Percentiles rank a stretch among this genome's conserved stretches.
Conservation (phyloP, 257 asterid species). For the Solanum habrochaites region DNA sequence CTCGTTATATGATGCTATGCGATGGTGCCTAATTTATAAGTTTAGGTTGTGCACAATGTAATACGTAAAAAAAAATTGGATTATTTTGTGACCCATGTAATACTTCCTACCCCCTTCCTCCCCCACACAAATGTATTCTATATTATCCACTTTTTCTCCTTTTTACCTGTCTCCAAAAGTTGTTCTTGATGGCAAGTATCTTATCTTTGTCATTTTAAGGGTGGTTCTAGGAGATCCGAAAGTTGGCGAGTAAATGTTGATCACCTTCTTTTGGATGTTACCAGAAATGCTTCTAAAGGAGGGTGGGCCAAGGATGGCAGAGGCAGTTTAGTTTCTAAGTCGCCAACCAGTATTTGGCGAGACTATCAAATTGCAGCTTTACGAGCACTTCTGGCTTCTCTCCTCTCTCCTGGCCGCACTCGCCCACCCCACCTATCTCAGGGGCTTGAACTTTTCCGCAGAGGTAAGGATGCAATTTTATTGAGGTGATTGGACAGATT, state of each 20-base stretch:
- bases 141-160: background rate
- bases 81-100: background rate
- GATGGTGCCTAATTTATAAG: background rate
- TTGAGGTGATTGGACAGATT: background rate
- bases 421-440: constrained; percentile 62
- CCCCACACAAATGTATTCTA: background rate
- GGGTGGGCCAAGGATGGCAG: constrained; percentile 44
- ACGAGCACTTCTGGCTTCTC: constrained; percentile 84
- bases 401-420: constrained; percentile 58
- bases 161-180: background rate
- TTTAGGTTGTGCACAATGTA: background rate
- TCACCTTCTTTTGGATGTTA: constrained; percentile 50
- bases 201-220: constrained; percentile 23
- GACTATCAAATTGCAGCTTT: constrained; percentile 71
- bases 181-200: background rate
- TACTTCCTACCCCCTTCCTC: background rate
- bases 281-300: constrained; percentile 53
- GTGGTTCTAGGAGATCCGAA: constrained; percentile 62
- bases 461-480: constrained; percentile 31
- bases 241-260: constrained; percentile 66
- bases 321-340: constrained; percentile 15
- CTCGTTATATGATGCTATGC: background rate
- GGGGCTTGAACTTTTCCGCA: constrained; percentile 53
- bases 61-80: background rate
- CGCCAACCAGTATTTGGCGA: constrained; percentile 22